Evolutionary conservation across 306 rosid genomes (phyloP).

Genomic region (Citrullus amarus): DNA sequence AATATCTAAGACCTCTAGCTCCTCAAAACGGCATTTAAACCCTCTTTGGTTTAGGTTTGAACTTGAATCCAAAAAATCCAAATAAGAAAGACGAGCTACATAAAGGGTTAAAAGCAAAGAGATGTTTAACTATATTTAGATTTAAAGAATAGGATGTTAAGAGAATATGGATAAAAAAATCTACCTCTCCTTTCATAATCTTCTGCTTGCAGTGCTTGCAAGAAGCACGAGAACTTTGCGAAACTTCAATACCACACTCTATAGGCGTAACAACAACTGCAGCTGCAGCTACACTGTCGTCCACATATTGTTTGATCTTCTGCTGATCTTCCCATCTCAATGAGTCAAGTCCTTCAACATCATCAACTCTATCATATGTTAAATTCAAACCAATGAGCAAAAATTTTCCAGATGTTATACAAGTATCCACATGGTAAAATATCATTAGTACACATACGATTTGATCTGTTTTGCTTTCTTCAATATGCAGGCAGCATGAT

Average conservation of each 20-base stretch:
- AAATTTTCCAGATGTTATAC: constrained; percentile 5
- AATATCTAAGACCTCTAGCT: not conserved
- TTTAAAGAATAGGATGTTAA: not conserved
- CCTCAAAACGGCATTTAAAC: not conserved
- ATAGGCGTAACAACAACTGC: constrained; percentile 17
- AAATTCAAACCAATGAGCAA: not conserved
- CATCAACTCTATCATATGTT: constrained; percentile 46
- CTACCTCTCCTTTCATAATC: constrained; percentile 78
- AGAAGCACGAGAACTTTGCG: constrained; percentile 72
- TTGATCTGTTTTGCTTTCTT: constrained; percentile 83
- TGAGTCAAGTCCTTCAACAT: constrained; percentile 72
- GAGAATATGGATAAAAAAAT: not conserved
- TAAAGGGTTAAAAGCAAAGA: not conserved
- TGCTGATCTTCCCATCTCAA: constrained; percentile 97
- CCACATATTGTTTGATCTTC: constrained; percentile 63
- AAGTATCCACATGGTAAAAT: constrained; percentile 5
- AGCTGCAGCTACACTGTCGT: constrained; percentile 21
- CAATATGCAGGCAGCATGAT: constrained; percentile 68
- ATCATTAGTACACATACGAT: constrained; percentile 37
- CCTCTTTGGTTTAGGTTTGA: not conserved
- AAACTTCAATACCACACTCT: constrained; percentile 53
- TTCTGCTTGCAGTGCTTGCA: constrained; percentile 63
- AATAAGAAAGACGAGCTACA: not conserved
- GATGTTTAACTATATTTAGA: not conserved
- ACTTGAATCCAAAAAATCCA: not conserved